A percentile compares a stretch with the other conserved stretches of the same genome.
Evolutionary conservation across 345 rosid genomes (phyloP).

Genomic region (Rhodamnia rubescens): DNA sequence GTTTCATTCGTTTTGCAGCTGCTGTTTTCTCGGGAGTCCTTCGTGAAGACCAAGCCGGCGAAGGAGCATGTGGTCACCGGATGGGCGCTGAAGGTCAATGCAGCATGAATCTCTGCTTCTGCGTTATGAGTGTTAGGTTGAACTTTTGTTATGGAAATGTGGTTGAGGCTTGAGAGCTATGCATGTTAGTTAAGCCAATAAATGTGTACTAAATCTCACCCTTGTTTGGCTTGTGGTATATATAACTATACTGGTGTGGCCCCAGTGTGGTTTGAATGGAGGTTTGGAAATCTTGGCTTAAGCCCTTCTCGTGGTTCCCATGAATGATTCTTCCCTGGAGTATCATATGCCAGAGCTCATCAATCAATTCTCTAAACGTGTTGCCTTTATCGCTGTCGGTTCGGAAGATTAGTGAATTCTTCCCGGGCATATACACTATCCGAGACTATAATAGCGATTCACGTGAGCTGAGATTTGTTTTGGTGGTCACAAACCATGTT

Average conservation of each 20-base stretch:
- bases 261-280: neutral
- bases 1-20: constrained; percentile 13
- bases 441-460: too few species aligned
- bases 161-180: neutral
- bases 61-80: constrained; percentile 62
- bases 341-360: too few species aligned
- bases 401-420: neutral
- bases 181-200: neutral
- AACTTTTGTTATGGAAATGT: neutral
- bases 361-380: neutral
- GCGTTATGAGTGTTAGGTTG: neutral
- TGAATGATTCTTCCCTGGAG: neutral
- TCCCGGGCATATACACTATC: too few species aligned
- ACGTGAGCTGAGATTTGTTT: too few species aligned
- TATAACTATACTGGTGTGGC: neutral
- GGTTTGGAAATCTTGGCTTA: neutral
- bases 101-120: constrained; percentile 18
- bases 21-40: constrained; percentile 51
- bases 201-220: neutral
- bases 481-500: too few species aligned
- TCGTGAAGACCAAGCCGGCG: constrained; percentile 53
- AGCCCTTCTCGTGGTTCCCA: neutral
- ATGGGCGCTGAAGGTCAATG: constrained; percentile 77
- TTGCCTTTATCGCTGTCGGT: neutral
- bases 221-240: neutral